These are phyloP conservation scores for Rubia occidens DNA, from an alignment of 305 asterid species.

Conservation along the genomic window DNA sequence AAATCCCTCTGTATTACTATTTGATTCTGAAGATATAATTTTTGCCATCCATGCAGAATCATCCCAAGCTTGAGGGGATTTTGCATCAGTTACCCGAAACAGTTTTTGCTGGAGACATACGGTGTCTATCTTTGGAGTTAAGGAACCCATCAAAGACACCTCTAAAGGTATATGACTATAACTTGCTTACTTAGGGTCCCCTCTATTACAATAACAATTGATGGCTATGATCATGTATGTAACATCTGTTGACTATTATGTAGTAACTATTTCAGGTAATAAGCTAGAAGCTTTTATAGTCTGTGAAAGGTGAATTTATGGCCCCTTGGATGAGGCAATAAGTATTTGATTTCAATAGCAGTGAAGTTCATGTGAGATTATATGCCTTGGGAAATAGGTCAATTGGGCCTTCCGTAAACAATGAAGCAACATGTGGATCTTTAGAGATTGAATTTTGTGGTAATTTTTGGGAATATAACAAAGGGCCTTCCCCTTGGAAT, in stretches of 20 bases:
- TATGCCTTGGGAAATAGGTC: not conserved
- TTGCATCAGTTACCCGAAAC: slow-evolving; percentile 55
- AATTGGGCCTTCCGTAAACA: slow-evolving; percentile 1
- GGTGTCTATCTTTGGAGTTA: slow-evolving; percentile 70
- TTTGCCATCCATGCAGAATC: slow-evolving; percentile 47
- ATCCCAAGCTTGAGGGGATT: slow-evolving; percentile 84
- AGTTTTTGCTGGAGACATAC: slow-evolving; percentile 77
- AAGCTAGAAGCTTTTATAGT: not conserved
- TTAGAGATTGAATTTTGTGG: not conserved
- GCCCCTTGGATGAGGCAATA: not conserved
- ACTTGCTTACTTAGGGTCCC: not conserved
- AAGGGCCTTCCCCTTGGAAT: not conserved
- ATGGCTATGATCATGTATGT: not conserved
- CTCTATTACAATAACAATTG: not conserved
- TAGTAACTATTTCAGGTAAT: not conserved
- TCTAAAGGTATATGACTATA: slow-evolving; percentile 50
- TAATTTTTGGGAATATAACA: not conserved
- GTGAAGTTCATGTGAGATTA: not conserved
- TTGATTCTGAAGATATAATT: not conserved
- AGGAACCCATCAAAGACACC: slow-evolving; percentile 69
- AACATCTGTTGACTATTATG: not conserved
- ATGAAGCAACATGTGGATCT: not conserved
- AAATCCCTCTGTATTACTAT: not conserved
- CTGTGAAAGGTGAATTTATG: not conserved
- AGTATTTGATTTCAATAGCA: not conserved